Conservation (phyloP, 2,329 filamentous ascomycete species). For the Fusarium keratoplasticum region DNA sequence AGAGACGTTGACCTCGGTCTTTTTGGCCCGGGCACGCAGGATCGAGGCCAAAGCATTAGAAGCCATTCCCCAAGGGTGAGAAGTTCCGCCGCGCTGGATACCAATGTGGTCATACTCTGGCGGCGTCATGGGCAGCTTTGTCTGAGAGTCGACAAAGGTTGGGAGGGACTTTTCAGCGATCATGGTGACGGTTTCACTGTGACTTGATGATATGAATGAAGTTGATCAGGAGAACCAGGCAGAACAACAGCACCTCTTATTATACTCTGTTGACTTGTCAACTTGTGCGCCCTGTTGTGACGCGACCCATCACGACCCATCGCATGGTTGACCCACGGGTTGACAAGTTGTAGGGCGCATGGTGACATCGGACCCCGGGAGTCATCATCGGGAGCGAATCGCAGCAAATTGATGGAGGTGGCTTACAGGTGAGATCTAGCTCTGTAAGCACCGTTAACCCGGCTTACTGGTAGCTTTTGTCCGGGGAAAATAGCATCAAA, state of each 20-base stretch:
- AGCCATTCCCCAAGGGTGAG: conserved; percentile 25
- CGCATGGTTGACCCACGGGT: conserved; percentile 23
- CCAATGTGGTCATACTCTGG: conserved; percentile 34
- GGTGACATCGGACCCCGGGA: conserved; percentile 26
- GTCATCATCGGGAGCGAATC: conserved; percentile 2
- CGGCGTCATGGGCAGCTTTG: conserved; percentile 21
- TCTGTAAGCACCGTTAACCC: not conserved
- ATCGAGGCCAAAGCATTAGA: conserved; percentile 15
- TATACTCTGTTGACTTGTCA: not conserved
- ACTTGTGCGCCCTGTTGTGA: conserved; percentile 32
- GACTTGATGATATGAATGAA: not conserved
- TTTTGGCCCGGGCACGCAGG: conserved; percentile 19
- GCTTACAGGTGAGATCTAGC: conserved; percentile 4
- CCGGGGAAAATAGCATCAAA: not conserved
- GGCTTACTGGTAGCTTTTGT: not conserved
- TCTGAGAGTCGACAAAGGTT: conserved; percentile 24
- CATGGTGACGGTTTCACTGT: conserved; percentile 8
- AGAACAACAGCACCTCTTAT: conserved; percentile 3
- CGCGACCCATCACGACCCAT: conserved; percentile 27
- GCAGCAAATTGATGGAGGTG: not conserved
- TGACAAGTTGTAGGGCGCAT: conserved; percentile 37
- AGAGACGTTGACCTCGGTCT: conserved; percentile 17
- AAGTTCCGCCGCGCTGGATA: conserved; percentile 13
- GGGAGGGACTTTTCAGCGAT: conserved; percentile 13
- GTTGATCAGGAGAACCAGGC: not conserved